Evolutionary conservation across 1,284 basidiomycete species (phyloP), one percentile per base, ranked within the genome.

Genomic region (Anthracocystis panici-leucophaei): DNA sequence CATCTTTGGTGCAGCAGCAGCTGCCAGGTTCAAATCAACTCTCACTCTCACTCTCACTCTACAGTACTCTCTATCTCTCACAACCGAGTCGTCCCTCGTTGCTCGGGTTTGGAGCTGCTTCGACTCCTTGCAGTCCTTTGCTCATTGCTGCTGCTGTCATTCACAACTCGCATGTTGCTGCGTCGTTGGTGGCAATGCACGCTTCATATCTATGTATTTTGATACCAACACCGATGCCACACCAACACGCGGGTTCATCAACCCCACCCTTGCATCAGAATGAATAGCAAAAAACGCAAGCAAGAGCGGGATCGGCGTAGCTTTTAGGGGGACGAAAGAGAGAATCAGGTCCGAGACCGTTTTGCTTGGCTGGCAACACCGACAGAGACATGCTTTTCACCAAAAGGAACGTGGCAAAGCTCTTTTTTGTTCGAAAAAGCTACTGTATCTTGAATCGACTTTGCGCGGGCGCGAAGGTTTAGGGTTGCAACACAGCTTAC

Each of bases 311-410:
- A 9, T 31, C 33, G 33, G 8, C 23, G 44, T 25, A 18, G 23
- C 57, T 9, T 29, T 16, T 18, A 23, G 27, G 12, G 16, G 41
- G 11, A 9, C 33, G 16, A 3, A 10, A 23, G n/a, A 23, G n/a
- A 33, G 41, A 57, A 27, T 67, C 64, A 65, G 64, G 57, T 65
- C 64, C 64, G 64, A 65, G 64, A 65, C 64, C 41, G 8, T 9
- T 49, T 49, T 27, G 55, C 55, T 57, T 57, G 54, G 54, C 42
- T 55, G 41, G 53, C 53, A n/a, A 41, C 23, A 23, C 38, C 35
- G 31, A 14, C 35, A 23, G 23, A 20, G 44, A 9, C 44, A 46
- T 23, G 23, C 2, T 11, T 20, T 20, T n/a, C 10, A 23, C 20
- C 14, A 5, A 16, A 54, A 42, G 5, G 40, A 54, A 54, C 52